Conservation (phyloP, 2,329 filamentous ascomycete species). For the Ceratocystis diversiconidia region DNA sequence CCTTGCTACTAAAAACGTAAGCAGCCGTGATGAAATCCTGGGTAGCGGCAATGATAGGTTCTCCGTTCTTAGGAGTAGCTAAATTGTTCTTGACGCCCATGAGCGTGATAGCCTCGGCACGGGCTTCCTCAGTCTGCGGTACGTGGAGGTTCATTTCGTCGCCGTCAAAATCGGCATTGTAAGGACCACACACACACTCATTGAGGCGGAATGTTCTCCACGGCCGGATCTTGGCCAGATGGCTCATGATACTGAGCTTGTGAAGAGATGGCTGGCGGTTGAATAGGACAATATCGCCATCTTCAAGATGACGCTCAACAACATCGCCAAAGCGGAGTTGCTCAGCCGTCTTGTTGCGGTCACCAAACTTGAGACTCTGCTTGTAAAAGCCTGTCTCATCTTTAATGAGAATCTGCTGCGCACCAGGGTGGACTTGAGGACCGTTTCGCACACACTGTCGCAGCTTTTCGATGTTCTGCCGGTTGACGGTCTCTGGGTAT, state of each 20-base stretch:
- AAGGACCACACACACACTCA: constrained; percentile 94
- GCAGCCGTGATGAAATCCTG: constrained; percentile 98
- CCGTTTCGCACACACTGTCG: constrained; percentile 62
- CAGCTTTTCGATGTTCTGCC: constrained; percentile 75
- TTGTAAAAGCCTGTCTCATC: constrained; percentile 51
- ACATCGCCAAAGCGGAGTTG: constrained; percentile 70
- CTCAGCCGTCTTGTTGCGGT: constrained; percentile 55
- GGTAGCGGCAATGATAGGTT: constrained; percentile 96
- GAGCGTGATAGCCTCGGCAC: constrained; percentile 84
- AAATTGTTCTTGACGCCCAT: constrained; percentile 98
- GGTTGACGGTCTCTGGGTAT: constrained; percentile 77
- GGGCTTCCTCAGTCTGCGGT: constrained; percentile 90
- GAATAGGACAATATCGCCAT: constrained; percentile 92
- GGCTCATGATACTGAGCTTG: constrained; percentile 96
- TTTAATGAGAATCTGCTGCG: constrained; percentile 66
- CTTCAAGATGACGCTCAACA: constrained; percentile 87
- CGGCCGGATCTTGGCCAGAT: constrained; percentile 81
- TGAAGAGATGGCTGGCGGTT: constrained; percentile 95
- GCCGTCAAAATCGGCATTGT: constrained; percentile 98
- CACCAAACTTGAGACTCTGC: constrained; percentile 60
- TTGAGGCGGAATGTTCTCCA: constrained; percentile 95
- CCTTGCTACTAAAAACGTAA: constrained; percentile 81
- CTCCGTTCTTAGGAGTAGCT: constrained; percentile 90
- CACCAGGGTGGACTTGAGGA: constrained; percentile 68
- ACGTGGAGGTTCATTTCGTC: constrained; percentile 99